Evolutionary conservation across 1,284 basidiomycete genomes (phyloP), one percentile per base, ranked within the genome.

Genomic region (Dichomitus squalens): DNA sequence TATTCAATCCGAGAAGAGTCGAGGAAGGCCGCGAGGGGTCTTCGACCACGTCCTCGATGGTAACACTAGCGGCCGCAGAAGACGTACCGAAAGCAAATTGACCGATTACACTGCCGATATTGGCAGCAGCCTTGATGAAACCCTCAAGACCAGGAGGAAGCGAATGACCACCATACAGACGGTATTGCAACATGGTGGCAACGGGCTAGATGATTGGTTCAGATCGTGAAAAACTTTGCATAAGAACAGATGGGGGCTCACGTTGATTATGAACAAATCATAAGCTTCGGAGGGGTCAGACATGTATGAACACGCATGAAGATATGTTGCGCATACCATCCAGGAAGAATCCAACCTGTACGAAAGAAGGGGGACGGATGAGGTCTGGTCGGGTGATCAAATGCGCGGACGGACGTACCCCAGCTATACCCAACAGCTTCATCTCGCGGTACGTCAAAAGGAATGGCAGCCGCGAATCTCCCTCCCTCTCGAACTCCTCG

Each of bases 221-320:
- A 39, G 38, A 20, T 11, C n/a, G 9, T 16, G 8, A 16, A 36
- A 9, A 4, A 36, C 11, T 7, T 39, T 7, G 20, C 7, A 27
- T 8, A 21, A 18, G 7, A 41, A 23, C 31, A 31, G 39, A 49
- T 21, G 53, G 51, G n/a, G 36, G 46, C 43, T 50, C 60, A 84
- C 85, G 71, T 91, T 91, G 73, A 92, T 90, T 59, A 91, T 85
- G 73, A 92, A 91, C 14, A 91, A 74, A 69, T 91, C 87, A 64
- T 91, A 90, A 2, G 87, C 87, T 87, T 60, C 14, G 34, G 33
- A 8, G 21, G 49, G 12, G 40, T 57, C 31, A 52, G 21, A 50
- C 47, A 36, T 20, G 27, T 44, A 47, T 9, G 34, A 46, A 33
- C 25, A 18, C 23, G 18, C 7, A 43, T 20, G 7, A 50, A 23